Base-by-base conservation (phyloP, 148 eudicot genomes). In the Camellia lanceoleosa region DNA sequence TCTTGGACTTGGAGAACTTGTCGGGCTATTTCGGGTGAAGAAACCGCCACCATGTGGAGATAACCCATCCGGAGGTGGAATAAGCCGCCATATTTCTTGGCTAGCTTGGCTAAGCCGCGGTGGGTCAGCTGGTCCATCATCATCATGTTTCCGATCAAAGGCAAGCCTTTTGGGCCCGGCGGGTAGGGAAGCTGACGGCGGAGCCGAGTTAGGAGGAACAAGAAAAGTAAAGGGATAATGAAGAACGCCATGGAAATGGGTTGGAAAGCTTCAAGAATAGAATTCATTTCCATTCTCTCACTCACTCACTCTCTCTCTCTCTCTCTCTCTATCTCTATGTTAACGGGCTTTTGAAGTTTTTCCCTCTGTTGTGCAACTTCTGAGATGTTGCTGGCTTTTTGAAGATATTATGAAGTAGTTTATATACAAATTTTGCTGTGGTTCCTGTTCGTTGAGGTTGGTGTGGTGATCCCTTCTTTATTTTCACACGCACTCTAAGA, bases 61-160 rank as follows among this genome's bases (percentile, higher is more conserved):
- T 82, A 89, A 23, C 97, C 97, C 90, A 92, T 90, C 5, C 85
- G 84, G 38, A 92, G 87, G 77, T 89, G 90, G 82, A 92, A 84
- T 0, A 92, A 20, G 0, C 97, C 93, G 12, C 97, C 97, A 64
- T 92, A 89, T 46, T 71, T 15, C 3, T 80, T 76, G 0, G 87
- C 85, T 7, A 88, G 76, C 3, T 51, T 72, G 68, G 87, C 85
- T 0, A 88, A 80, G 2, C 87, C 88, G 0, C 87, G 89, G 66
- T 92, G 97, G 19, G 93, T 90, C 3, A 92, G 84, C 66, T 90
- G 88, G 90, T 87, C 89, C 93, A 92, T 90, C 88, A 92, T 86
- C 82, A 74, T 19, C 97, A 92, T 90, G 87, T 90, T 92, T 1
- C 97, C 97, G 38, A 92, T 89, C 3, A 92, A 0, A 0, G 97